Percentiles rank a stretch among this genome's conserved stretches.
Conservation (phyloP, 1,284 basidiomycete species). For the Fomitopsis palustris region DNA sequence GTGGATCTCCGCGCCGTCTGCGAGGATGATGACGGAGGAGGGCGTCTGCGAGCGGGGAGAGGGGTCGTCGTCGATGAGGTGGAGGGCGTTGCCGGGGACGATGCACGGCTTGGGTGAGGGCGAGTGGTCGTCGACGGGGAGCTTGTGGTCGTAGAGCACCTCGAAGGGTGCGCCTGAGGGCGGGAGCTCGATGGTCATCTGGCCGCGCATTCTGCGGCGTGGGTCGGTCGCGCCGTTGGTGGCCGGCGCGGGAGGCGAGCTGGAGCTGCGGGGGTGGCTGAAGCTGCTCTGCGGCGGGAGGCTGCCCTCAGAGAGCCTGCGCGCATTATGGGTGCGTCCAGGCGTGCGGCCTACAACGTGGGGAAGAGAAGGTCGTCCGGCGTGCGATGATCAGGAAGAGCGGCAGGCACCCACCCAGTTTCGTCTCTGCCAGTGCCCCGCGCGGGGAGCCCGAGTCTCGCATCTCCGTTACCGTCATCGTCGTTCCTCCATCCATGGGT, state of each 20-base stretch:
- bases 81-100: slow-evolving; percentile 32
- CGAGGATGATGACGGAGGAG: slow-evolving; percentile 25
- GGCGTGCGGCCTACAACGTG: slow-evolving; percentile 1
- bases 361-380: not conserved
- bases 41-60: slow-evolving; percentile 26
- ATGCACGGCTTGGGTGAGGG: slow-evolving; percentile 31
- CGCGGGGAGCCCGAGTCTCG: not conserved
- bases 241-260: not conserved
- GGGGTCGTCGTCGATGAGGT: slow-evolving; percentile 33
- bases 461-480: not conserved
- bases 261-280: not conserved
- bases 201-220: slow-evolving; percentile 8
- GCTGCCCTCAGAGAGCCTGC: not conserved
- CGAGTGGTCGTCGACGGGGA: slow-evolving; percentile 24
- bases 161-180: slow-evolving; percentile 8
- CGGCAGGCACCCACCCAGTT: not conserved
- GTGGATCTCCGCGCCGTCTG: slow-evolving; percentile 15
- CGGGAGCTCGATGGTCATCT: slow-evolving; percentile 20
- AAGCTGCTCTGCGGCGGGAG: not conserved
- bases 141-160: slow-evolving; percentile 23
- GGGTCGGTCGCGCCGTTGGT: slow-evolving; percentile 8
- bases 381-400: not conserved
- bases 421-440: not conserved
- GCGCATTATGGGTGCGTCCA: not conserved
- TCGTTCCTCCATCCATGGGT: slow-evolving; percentile 8